Evolutionary conservation across 2,329 filamentous ascomycete species (phyloP), one percentile per base, ranked within the genome.

Genomic region (Pseudogymnoascus sp.): DNA sequence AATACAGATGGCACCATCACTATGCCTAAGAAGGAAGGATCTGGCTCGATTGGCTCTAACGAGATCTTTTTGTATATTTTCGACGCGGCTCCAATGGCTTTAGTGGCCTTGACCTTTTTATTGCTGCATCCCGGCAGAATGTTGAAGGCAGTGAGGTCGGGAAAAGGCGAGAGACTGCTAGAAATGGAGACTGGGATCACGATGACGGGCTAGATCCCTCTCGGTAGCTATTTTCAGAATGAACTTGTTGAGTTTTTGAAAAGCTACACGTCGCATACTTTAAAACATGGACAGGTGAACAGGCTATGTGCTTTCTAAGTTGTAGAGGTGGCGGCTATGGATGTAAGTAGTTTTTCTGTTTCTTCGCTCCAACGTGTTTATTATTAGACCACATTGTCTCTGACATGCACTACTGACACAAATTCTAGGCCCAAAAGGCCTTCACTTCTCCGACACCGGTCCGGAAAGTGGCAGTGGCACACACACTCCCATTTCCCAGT

Each of bases 281-380:
- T 64, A 81, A 82, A 67, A 81, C 78, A 0, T 81, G 79, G 79
- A 81, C 79, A 0, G 77, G 75, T 21, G 74, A 78, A 7, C 74
- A 72, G 28, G 73, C 73, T 6, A 75, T 78, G 7, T 78, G 76
- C 58, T 77, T 78, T 1, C 79, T 79, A 0, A 81, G 82, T 55
- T 79, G 80, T 11, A 79, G 79, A 0, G 80, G 80, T 3, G 80
- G 79, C 1, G 80, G 80, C 1, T 68, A 77, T 0, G 80, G 80
- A 5, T 77, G 74, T 75, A 65, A 65, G 70, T 67, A 8, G 14
- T 1, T 18, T 55, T 45, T 16, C 77, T 43, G 72, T 52, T 66
- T 65, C 23, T 28, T 8, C 18, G 11, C 6, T 40, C 43, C 8
- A n/a, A 11, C 16, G 16, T 11, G 12, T 21, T 33, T 59, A 25